A percentile compares a stretch with the other conserved stretches of the same genome.
phyloP scores from a whole-genome alignment of 2,329 filamentous ascomycete species.

The Tolypocladium sp. region DNA sequence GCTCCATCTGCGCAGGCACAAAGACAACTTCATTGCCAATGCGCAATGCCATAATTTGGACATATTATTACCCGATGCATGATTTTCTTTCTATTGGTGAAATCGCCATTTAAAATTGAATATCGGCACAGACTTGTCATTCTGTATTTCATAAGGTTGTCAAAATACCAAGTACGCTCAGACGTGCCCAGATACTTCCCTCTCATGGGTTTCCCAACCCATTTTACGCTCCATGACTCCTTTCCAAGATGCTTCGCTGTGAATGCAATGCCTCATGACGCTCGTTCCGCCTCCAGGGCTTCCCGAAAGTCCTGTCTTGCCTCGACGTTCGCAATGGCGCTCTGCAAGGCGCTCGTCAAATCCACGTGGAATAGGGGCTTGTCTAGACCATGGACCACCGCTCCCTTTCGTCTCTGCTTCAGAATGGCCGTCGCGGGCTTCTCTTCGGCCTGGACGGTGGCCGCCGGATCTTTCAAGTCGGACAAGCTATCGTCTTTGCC shows the following conservation, averaged over 20 bases:
- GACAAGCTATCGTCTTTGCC: constrained; percentile 16
- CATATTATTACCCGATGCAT: not conserved
- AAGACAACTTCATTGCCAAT: too few relatives aligned
- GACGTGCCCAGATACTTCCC: not conserved
- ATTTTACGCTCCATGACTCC: not conserved
- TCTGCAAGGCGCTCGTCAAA: constrained; percentile 79
- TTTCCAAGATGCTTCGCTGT: not conserved
- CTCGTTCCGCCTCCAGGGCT: not conserved
- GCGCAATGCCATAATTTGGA: not conserved
- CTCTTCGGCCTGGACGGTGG: constrained; percentile 18
- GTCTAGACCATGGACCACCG: constrained; percentile 77
- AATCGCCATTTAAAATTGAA: too few relatives aligned
- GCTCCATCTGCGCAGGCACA: not conserved
- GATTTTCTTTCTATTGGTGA: not conserved
- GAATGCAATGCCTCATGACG: not conserved
- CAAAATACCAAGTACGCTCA: not conserved
- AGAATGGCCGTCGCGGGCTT: constrained; percentile 20
- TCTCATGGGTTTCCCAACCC: not conserved
- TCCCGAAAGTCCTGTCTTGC: constrained; percentile 29
- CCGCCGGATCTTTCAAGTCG: not conserved
- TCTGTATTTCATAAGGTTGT: not conserved
- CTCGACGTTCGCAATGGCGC: constrained; percentile 72
- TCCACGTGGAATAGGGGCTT: constrained; percentile 91
- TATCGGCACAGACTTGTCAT: not conserved
- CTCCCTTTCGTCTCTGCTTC: constrained; percentile 36